Evolutionary conservation across 1,284 basidiomycete species (phyloP).

Genomic region (Malassezia nana): DNA sequence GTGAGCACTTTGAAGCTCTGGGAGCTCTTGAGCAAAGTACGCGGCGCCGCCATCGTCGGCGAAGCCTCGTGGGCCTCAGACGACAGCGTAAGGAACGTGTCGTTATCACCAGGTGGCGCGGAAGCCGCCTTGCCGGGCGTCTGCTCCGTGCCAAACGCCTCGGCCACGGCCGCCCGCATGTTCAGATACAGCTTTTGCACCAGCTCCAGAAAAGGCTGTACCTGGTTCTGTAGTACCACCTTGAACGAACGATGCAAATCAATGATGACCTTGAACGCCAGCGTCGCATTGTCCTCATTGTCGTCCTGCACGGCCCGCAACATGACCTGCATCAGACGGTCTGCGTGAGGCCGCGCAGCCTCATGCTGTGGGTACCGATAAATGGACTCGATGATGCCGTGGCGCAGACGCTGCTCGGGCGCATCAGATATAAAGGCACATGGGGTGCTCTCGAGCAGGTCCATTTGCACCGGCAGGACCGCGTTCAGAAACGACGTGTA

Average conservation of each 20-base stretch:
- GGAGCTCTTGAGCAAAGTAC: slow-evolving; percentile 34
- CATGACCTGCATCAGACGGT: slow-evolving; percentile 62
- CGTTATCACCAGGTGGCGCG: background rate
- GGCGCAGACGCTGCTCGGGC: slow-evolving; percentile 62
- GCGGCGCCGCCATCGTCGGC: slow-evolving; percentile 15
- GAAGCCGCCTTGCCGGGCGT: slow-evolving; percentile 6
- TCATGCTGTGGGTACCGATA: slow-evolving; percentile 80
- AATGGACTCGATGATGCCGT: slow-evolving; percentile 52
- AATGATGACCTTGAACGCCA: slow-evolving; percentile 83
- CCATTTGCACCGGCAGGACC: slow-evolving; percentile 65
- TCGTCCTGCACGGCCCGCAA: slow-evolving; percentile 74
- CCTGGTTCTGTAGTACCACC: slow-evolving; percentile 60
- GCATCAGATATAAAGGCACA: slow-evolving; percentile 68
- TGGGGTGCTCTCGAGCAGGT: slow-evolving; percentile 67
- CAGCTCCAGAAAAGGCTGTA: slow-evolving; percentile 69
- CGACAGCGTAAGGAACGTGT: slow-evolving; percentile 2
- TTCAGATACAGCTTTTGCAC: slow-evolving; percentile 66
- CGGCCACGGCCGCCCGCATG: slow-evolving; percentile 64
- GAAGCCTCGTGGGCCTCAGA: slow-evolving; percentile 3
- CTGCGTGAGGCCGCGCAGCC: slow-evolving; percentile 61
- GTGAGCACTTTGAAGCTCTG: slow-evolving; percentile 84
- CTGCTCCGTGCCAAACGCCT: slow-evolving; percentile 55
- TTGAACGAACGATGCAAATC: slow-evolving; percentile 56
- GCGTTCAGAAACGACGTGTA: slow-evolving; percentile 57
- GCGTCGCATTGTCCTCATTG: slow-evolving; percentile 89